Evolutionary conservation across 1,284 basidiomycete species (phyloP), one percentile per base, ranked within the genome.

Genomic region (Ustilago shanxiensis): DNA sequence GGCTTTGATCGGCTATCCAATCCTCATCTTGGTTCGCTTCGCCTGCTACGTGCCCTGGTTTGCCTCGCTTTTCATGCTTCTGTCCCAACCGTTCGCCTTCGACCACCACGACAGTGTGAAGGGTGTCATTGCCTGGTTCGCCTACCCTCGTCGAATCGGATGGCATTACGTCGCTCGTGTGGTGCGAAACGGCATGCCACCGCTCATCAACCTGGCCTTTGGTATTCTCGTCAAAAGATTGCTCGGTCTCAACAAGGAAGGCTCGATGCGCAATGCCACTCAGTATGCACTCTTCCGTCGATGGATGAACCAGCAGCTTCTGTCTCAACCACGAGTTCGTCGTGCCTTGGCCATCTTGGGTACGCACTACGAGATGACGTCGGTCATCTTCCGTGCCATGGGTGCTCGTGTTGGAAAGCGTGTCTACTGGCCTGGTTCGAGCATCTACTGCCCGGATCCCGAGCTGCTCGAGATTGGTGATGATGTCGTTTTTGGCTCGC

Each of bases 311-410:
- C 66, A 66, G 52, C 81, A 82, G 72, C 77, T 86, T 20, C 79
- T 85, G 2, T 83, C 77, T 20, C 84, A 85, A 65, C 71, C 79
- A 6, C 79, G 80, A 41, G 72, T 86, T 22, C 79, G 80, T 52
- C 80, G 81, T 22, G 83, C 84, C 18, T 73, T 86, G 24, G 66
- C 77, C 33, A 81, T 86, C 52, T 66, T 86, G 35, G 84, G 84
- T 39, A 86, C 84, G 14, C 84, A 86, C 66, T 86, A 86, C 76
- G 84, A 86, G 54, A 86, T 86, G 84, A 81, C 79, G 8, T 86
- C 84, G 54, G 83, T 85, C 54, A 74, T 86, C 50, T 86, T 81
- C 74, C 82, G 84, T 62, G 82, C 83, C 9, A 85, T 86, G 84
- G 84, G 84, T 31, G 83, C 84, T 22, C 79, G 80, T 29, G 82